Evolutionary conservation across 2,329 filamentous ascomycete genomes (phyloP), one percentile per base, ranked within the genome.

Genomic region (Trichoderma citrinoviride): DNA sequence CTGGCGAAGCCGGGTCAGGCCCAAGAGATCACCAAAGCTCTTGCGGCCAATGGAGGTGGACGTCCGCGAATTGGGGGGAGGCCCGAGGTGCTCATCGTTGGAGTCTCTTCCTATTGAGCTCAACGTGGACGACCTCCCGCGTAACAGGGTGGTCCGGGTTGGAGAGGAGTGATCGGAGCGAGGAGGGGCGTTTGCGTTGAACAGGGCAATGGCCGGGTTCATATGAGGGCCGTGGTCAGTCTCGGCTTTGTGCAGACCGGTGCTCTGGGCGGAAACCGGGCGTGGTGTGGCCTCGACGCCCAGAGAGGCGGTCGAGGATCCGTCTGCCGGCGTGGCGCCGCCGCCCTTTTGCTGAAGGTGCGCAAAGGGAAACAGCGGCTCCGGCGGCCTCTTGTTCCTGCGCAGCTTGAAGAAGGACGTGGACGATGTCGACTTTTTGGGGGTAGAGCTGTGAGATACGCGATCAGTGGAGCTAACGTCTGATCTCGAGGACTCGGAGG

Each of bases 41-140:
- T 93, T 95, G 62, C 95, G 86, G 5, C 93, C 93, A n/a, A 90
- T 94, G 0, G 92, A 97, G 1, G 90, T 92, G 1, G 93, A 97
- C 6, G 87, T 93, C 58, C 93, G 84, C n/a, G 87, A 77, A 25
- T 19, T 43, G 25, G 85, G 85, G 4, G 88, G 87, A 3, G 89
- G 87, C 7, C 86, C 81, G 5, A 90, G 83, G 61, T 88, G 86
- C 40, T 90, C 86, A 67, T 92, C 91, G 61, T 88, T 87, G 0
- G 89, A 91, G 61, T 86, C 84, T 68, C 90, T 87, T 19, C 89
- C 87, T 49, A 94, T 77, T 1, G 94, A 98, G 71, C 91, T 93
- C 80, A 96, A 85, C 0, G 95, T 98, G 5, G 93, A 96, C 19
- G 95, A 97, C 69, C 95, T 86, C 60, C 89, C 90, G 70, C 93